A percentile compares a stretch with the other conserved stretches of the same genome.
Evolutionary conservation across 2,329 filamentous ascomycete genomes (phyloP).

Genomic region (Paraphaeosphaeria minitans): DNA sequence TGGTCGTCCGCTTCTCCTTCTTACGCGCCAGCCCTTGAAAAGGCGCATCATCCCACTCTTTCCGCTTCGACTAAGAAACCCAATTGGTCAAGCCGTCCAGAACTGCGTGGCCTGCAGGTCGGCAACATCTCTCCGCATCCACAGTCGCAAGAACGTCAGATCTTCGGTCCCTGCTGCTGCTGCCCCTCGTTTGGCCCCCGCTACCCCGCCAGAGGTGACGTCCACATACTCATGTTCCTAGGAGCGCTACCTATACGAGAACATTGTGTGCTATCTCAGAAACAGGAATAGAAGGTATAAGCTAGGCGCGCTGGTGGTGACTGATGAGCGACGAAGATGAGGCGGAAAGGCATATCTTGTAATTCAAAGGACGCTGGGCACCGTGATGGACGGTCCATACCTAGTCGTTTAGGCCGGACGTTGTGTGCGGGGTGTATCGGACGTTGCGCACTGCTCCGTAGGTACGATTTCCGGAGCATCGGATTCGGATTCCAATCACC

Average conservation of each 20-base stretch:
- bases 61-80: background rate
- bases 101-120: background rate
- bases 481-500: too few relatives aligned
- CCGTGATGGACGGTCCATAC: background rate
- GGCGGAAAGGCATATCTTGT: too few relatives aligned
- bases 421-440: too few relatives aligned
- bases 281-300: too few relatives aligned
- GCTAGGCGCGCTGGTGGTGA: too few relatives aligned
- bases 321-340: too few relatives aligned
- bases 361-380: background rate
- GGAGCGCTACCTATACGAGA: background rate
- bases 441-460: background rate
- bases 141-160: background rate
- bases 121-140: background rate
- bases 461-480: background rate
- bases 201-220: conserved; percentile 10
- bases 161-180: background rate
- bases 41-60: background rate
- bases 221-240: background rate
- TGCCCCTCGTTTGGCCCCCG: conserved; percentile 3
- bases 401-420: too few relatives aligned
- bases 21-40: background rate
- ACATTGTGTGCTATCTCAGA: too few relatives aligned
- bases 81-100: background rate
- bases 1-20: background rate